phyloP scores from a whole-genome alignment of 176 grass and related monocot species.

The Zea luxurians region DNA sequence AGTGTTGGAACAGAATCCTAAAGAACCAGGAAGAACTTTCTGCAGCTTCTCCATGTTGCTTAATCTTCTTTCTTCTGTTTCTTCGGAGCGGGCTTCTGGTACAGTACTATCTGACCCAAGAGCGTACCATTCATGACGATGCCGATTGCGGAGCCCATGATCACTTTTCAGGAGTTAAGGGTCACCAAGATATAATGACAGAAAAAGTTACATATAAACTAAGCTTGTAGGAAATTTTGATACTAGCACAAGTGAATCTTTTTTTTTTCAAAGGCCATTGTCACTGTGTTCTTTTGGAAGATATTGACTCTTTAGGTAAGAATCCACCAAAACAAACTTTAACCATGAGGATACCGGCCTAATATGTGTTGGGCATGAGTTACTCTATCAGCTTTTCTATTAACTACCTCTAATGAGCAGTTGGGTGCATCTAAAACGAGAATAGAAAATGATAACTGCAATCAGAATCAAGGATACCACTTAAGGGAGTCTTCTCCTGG shows the following conservation, averaged over 20 bases:
- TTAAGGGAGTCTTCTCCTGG: conserved; percentile 85
- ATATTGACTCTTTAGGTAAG: not conserved
- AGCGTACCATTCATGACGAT: conserved; percentile 85
- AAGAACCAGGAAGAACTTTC: conserved; percentile 14
- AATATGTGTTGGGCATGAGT: not conserved
- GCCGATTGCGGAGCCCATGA: conserved; percentile 79
- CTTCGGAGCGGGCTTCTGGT: conserved; percentile 46
- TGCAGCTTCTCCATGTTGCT: conserved; percentile 7
- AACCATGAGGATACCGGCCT: conserved; percentile 1
- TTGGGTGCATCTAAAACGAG: conserved; percentile 7
- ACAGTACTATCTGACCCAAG: conserved; percentile 71
- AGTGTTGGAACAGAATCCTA: conserved; percentile 8
- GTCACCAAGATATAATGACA: not conserved
- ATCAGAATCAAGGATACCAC: conserved; percentile 70
- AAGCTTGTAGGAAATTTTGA: too few relatives aligned
- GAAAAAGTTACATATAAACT: too few relatives aligned
- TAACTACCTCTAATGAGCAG: conserved; percentile 4
- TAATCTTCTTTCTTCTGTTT: conserved; percentile 88
- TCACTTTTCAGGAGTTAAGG: conserved; percentile 77
- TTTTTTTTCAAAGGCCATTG: too few relatives aligned
- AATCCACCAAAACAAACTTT: conserved; percentile 25
- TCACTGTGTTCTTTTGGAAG: not conserved
- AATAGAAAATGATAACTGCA: conserved; percentile 22
- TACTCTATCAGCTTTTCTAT: not conserved
- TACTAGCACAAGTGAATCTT: too few relatives aligned